A percentile compares a stretch with the other conserved stretches of the same genome.
phyloP scores from a whole-genome alignment of 2,329 filamentous ascomycete genomes.

The Ilyonectria robusta region DNA sequence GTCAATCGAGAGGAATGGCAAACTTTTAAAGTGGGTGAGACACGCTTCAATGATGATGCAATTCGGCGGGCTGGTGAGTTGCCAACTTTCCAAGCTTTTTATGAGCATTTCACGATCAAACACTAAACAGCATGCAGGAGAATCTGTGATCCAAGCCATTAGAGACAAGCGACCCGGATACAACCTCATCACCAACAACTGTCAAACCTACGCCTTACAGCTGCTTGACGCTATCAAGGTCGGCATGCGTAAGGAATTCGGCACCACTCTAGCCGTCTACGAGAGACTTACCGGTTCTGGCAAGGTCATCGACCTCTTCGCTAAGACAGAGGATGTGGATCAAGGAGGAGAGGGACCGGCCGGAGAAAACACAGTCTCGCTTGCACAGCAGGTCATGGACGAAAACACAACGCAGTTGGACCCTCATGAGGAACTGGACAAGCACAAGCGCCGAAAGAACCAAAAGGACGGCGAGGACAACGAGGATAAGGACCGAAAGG shows the following conservation, averaged over 20 bases:
- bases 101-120: not conserved
- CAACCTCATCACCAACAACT: conserved; percentile 73
- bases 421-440: conserved; percentile 50
- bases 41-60: conserved; percentile 69
- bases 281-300: conserved; percentile 64
- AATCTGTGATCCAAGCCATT: conserved; percentile 68
- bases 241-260: conserved; percentile 65
- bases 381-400: conserved; percentile 68
- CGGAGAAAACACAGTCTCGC: conserved; percentile 59
- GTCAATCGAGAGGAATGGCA: conserved; percentile 64
- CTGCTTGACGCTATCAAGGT: conserved; percentile 69
- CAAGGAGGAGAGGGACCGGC: conserved; percentile 10
- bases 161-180: conserved; percentile 64
- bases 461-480: not conserved
- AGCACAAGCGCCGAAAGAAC: not conserved
- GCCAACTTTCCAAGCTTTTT: not conserved
- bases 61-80: conserved; percentile 62
- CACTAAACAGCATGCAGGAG: conserved; percentile 54
- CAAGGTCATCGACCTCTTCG: conserved; percentile 67
- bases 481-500: not conserved
- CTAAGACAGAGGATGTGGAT: conserved; percentile 47
- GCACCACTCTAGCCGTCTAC: conserved; percentile 67
- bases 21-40: conserved; percentile 66
- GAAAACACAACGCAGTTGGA: conserved; percentile 67
- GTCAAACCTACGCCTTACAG: conserved; percentile 69